Evolutionary conservation across 2,329 filamentous ascomycete genomes (phyloP).

Genomic region (Colletotrichum sp.): DNA sequence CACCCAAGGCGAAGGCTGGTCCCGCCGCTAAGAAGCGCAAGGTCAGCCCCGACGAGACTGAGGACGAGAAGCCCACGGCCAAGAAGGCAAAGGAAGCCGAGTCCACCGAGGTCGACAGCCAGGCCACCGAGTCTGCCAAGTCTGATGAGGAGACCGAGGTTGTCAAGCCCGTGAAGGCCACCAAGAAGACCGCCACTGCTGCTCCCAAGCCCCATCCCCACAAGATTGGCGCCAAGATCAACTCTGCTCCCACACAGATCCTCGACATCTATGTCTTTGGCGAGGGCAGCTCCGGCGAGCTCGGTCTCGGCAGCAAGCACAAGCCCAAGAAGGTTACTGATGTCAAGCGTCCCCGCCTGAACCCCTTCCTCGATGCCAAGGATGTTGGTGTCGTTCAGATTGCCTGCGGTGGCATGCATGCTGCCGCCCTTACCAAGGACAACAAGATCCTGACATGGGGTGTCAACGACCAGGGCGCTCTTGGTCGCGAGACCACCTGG

Average conservation of each 20-base stretch:
- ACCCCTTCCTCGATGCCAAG: slow-evolving; percentile 61
- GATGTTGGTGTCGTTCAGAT: slow-evolving; percentile 74
- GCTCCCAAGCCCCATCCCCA: slow-evolving; percentile 18
- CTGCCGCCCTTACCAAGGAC: slow-evolving; percentile 75
- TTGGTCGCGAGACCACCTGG: slow-evolving; percentile 75
- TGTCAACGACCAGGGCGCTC: slow-evolving; percentile 83
- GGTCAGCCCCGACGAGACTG: slow-evolving; percentile 12
- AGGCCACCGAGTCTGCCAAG: slow-evolving; percentile 18
- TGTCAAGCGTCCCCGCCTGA: slow-evolving; percentile 76
- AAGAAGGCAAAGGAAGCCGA: slow-evolving; percentile 24
- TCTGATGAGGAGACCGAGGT: slow-evolving; percentile 9
- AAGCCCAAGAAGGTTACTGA: slow-evolving; percentile 69
- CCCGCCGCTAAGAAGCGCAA: slow-evolving; percentile 24
- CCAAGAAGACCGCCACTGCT: slow-evolving; percentile 16
- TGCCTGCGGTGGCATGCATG: slow-evolving; percentile 84
- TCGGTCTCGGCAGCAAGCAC: slow-evolving; percentile 73
- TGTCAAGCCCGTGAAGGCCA: slow-evolving; percentile 19
- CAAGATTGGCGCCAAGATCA: slow-evolving; percentile 41
- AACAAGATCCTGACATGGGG: slow-evolving; percentile 88
- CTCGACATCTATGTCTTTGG: slow-evolving; percentile 83
- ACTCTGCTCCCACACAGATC: slow-evolving; percentile 64
- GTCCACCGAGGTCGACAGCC: slow-evolving; percentile 13
- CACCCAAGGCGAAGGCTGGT: slow-evolving; percentile 8
- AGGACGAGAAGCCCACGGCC: slow-evolving; percentile 23
- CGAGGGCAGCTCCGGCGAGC: slow-evolving; percentile 80